Conservation (phyloP, 1,139 yeast genomes). For the Yamadazyma oceani region DNA sequence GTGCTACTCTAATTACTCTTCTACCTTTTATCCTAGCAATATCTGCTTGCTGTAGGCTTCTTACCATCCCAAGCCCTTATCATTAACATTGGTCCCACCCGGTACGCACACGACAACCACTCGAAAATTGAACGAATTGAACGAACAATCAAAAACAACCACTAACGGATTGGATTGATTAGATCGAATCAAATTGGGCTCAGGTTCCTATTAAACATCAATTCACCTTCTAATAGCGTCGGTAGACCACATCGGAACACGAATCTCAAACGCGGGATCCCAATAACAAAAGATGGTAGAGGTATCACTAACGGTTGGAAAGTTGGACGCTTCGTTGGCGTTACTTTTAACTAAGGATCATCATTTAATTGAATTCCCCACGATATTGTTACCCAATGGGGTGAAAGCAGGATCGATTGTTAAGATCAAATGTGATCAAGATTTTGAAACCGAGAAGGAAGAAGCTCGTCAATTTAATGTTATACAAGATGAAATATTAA, state of each 20-base stretch:
- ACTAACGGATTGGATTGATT: neutral
- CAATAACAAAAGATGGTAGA: constrained; percentile 59
- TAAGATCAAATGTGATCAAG: constrained; percentile 81
- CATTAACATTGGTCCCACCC: too few relatives aligned
- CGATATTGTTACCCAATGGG: constrained; percentile 85
- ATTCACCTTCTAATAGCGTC: too few relatives aligned
- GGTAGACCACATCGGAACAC: too few relatives aligned
- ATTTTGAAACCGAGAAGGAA: constrained; percentile 61
- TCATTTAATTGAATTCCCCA: constrained; percentile 94
- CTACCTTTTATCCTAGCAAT: too few relatives aligned
- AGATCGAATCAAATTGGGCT: neutral
- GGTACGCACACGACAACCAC: neutral
- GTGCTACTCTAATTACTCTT: too few relatives aligned
- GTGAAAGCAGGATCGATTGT: constrained; percentile 94
- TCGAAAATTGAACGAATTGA: neutral
- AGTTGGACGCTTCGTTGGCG: constrained; percentile 93
- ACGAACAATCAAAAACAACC: neutral
- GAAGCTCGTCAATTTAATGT: constrained; percentile 59
- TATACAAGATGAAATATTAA: constrained; percentile 73
- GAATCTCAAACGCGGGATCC: too few relatives aligned
- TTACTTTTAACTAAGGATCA: constrained; percentile 87
- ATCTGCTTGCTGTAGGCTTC: neutral
- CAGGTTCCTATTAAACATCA: neutral
- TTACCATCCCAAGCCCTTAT: too few relatives aligned
- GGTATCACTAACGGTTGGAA: constrained; percentile 92